A percentile compares a stretch with the other conserved stretches of the same genome.
phyloP scores from a whole-genome alignment of 768 basidiomycete species.

The Leccinum subgranulosum region DNA sequence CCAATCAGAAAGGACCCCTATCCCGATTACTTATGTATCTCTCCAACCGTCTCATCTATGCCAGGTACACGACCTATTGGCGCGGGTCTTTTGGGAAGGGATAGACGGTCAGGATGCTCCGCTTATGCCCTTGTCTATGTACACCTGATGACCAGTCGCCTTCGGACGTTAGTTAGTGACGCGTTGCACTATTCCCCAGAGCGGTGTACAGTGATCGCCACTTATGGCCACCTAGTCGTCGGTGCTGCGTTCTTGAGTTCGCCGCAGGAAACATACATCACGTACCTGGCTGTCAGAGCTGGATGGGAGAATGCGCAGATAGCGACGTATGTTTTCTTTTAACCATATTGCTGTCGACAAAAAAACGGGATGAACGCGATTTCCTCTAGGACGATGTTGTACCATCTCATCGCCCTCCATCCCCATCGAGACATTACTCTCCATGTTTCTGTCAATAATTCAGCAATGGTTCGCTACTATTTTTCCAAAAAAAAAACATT shows the following conservation, averaged over 20 bases:
- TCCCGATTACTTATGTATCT: constrained; percentile 62
- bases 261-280: constrained; percentile 79
- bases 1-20: constrained; percentile 36
- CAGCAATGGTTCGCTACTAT: constrained; percentile 59
- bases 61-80: constrained; percentile 71
- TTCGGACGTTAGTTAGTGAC: constrained; percentile 54
- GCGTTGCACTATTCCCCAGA: constrained; percentile 68
- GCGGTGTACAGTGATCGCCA: constrained; percentile 71
- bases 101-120: constrained; percentile 54
- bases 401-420: constrained; percentile 68
- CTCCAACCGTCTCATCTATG: constrained; percentile 57
- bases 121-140: background rate
- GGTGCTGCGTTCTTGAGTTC: constrained; percentile 76
- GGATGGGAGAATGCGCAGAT: constrained; percentile 83
- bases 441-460: constrained; percentile 78
- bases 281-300: constrained; percentile 71
- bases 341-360: background rate
- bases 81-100: constrained; percentile 71
- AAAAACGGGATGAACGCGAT: background rate
- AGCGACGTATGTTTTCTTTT: constrained; percentile 51
- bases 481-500: too few relatives aligned
- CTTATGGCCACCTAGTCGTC: constrained; percentile 66
- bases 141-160: constrained; percentile 1
- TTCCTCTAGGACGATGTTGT: constrained; percentile 62
- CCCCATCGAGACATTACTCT: constrained; percentile 76